These are phyloP conservation scores for Fennellomyces sp. DNA, from an alignment of 371 early-diverging fungal genomes.

Conservation along the genomic window DNA sequence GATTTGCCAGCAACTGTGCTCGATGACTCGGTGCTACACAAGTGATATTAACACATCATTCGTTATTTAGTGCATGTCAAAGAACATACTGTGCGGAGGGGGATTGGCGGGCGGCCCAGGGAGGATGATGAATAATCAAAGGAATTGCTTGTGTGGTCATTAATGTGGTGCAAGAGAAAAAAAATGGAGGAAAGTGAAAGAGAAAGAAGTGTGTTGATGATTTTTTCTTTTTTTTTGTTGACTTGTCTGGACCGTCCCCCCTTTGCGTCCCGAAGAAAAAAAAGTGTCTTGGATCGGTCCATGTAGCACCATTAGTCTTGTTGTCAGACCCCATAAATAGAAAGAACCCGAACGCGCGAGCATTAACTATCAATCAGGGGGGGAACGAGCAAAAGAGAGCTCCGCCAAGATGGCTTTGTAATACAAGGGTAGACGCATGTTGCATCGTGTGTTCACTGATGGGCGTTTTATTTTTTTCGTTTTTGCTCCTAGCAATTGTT, in stretches of 20 bases:
- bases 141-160: background rate
- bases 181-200: background rate
- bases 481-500: background rate
- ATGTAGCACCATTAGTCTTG: constrained; percentile 1
- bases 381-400: background rate
- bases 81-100: no score
- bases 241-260: background rate
- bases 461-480: background rate
- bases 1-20: background rate
- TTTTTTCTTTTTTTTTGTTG: background rate
- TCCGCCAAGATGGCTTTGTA: background rate
- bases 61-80: no score
- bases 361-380: background rate
- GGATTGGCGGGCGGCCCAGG: background rate
- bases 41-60: no score
- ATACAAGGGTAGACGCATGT: background rate
- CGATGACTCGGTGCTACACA: background rate
- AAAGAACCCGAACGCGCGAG: background rate
- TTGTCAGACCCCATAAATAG: background rate
- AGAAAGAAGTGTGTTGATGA: background rate
- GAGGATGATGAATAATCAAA: constrained; percentile 3
- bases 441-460: background rate
- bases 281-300: background rate
- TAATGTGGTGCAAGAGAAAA: background rate
- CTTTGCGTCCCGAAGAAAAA: background rate